These are phyloP conservation scores for Trypanosoma avium DNA, from an alignment of 208 protist genomes.

Conservation along the genomic window DNA sequence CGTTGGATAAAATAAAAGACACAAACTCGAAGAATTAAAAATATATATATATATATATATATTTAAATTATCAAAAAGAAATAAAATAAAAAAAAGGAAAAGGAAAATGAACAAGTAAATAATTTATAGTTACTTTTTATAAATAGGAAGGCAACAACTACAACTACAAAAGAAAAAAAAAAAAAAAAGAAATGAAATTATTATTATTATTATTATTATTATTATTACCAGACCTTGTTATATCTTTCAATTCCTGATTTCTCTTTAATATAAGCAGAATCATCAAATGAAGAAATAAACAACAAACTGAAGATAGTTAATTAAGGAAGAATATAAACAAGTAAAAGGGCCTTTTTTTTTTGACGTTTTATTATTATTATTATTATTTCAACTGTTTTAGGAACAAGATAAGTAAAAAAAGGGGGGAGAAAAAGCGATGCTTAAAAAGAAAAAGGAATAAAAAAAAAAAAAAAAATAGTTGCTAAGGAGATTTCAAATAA, in stretches of 20 bases:
- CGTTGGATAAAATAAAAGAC: conserved; percentile 17
- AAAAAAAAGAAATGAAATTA: no score
- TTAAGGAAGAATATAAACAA: conserved; percentile 2
- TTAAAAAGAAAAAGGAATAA: neutral
- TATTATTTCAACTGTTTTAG: no score
- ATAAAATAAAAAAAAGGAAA: conserved; percentile 2
- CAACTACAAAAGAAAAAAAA: neutral
- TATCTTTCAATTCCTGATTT: no score
- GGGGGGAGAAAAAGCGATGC: neutral
- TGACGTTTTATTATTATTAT: no score
- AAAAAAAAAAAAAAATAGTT: neutral
- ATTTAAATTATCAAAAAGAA: neutral
- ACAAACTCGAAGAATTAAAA: neutral
- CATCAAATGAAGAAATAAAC: neutral
- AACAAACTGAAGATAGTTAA: neutral
- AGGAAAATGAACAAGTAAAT: conserved; percentile 1
- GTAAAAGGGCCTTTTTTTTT: no score
- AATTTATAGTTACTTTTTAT: neutral
- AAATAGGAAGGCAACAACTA: neutral
- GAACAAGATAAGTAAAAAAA: neutral
- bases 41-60: neutral
- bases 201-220: no score
- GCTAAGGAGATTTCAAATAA: neutral
- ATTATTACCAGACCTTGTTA: no score
- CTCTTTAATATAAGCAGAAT: no score